A percentile compares a stretch with the other conserved stretches of the same genome.
phyloP scores from a whole-genome alignment of 805 yeast species.

The Allodekkera sacchari region DNA sequence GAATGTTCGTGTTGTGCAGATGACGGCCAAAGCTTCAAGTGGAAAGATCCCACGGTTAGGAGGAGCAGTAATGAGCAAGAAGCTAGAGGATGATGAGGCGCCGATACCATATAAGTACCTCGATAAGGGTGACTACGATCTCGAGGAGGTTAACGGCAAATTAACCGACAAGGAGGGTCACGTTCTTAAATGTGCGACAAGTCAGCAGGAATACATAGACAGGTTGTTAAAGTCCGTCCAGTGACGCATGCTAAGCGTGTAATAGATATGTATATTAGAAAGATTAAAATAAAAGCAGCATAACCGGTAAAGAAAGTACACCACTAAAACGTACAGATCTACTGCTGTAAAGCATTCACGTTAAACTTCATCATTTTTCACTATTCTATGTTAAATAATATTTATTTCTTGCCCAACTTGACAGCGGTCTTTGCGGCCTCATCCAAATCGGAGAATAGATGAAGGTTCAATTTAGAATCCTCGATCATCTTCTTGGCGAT shows the following conservation, averaged over 20 bases:
- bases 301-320: no score
- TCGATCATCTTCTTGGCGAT: constrained; percentile 80
- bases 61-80: constrained; percentile 62
- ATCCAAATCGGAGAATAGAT: constrained; percentile 86
- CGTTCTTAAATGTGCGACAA: constrained; percentile 15
- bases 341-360: no score
- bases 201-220: constrained; percentile 26
- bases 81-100: constrained; percentile 54
- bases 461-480: constrained; percentile 88
- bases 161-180: constrained; percentile 4
- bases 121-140: constrained; percentile 2
- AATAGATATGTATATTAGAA: no score
- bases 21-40: constrained; percentile 62
- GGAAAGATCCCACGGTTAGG: constrained; percentile 53
- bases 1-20: constrained; percentile 59
- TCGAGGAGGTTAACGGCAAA: constrained; percentile 2
- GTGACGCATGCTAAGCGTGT: no score
- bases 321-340: no score
- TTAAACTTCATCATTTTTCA: no score
- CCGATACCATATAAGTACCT: constrained; percentile 19
- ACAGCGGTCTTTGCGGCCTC: constrained; percentile 96
- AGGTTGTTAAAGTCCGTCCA: constrained; percentile 32
- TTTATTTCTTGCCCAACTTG: constrained; percentile 36
- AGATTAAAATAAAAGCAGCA: no score
- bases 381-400: no score